Percentiles rank a stretch among this genome's conserved stretches.
phyloP scores from a whole-genome alignment of 1,284 basidiomycete genomes.

The Leccinum insolens region DNA sequence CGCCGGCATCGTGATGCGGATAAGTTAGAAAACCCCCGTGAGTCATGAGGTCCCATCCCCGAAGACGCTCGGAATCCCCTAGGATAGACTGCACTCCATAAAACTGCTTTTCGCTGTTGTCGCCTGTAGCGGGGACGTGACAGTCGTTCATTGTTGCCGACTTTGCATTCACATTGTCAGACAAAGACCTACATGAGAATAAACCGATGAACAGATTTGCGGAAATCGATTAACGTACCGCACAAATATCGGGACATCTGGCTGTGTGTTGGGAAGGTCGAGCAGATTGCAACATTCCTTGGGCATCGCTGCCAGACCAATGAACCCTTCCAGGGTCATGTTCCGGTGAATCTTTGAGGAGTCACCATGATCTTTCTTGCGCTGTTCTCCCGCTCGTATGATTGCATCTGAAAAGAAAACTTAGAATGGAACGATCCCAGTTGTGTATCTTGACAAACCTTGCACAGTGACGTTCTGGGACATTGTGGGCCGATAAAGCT shows the following conservation, averaged over 20 bases:
- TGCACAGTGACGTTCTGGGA: background rate
- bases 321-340: background rate
- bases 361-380: background rate
- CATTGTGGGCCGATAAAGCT: background rate
- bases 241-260: background rate
- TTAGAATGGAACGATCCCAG: no score
- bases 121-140: background rate
- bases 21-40: background rate
- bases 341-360: background rate
- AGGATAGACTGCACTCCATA: background rate
- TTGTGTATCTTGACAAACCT: background rate
- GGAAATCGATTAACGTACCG: background rate
- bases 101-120: background rate
- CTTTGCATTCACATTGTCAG: background rate
- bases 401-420: background rate
- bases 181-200: background rate
- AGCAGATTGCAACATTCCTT: background rate
- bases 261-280: background rate
- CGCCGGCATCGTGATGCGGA: background rate
- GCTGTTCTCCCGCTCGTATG: background rate
- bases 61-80: background rate
- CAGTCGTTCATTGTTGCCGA: background rate
- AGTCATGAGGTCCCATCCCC: background rate
- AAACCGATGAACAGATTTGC: background rate
- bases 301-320: background rate